A percentile compares a stretch with the other conserved stretches of the same genome.
Evolutionary conservation across 108 stramenopile genomes (phyloP).

Genomic region (Bacterosira constricta): DNA sequence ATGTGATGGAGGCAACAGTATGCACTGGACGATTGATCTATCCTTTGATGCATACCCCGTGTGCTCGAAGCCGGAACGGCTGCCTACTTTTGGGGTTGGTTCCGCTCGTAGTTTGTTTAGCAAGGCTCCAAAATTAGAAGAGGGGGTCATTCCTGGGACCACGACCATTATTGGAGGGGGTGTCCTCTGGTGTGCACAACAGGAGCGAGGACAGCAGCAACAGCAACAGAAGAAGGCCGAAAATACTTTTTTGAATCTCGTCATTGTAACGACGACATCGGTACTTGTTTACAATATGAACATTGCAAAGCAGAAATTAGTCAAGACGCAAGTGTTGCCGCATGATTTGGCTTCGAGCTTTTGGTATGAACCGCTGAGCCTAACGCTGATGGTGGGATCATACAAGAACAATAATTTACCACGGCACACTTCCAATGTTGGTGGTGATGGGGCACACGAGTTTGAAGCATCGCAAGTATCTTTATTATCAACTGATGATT

Average conservation of each 20-base stretch:
- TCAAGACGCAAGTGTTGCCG: constrained; percentile 24
- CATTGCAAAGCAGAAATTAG: constrained; percentile 4
- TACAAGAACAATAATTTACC: constrained; percentile 3
- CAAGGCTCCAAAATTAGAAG: constrained; percentile 1
- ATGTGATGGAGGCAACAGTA: neutral
- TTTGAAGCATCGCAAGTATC: neutral
- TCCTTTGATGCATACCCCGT: constrained; percentile 21
- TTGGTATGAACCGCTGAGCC: constrained; percentile 34
- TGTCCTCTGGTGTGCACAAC: constrained; percentile 29
- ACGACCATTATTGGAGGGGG: constrained; percentile 38
- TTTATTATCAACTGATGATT: neutral
- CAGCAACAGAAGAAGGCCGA: neutral
- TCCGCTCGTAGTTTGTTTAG: constrained; percentile 6
- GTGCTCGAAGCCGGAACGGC: neutral
- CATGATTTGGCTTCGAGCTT: constrained; percentile 25
- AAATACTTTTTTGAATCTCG: constrained; percentile 14
- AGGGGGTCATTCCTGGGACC: constrained; percentile 7
- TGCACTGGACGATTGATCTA: constrained; percentile 45
- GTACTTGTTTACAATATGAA: constrained; percentile 29
- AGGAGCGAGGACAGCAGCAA: neutral
- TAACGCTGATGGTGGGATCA: constrained; percentile 28
- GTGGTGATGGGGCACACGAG: neutral
- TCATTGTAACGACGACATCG: constrained; percentile 27
- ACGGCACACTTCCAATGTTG: neutral
- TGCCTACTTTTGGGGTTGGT: constrained; percentile 2